These are phyloP conservation scores for Lichtheimia ramosa DNA, from an alignment of 371 early-diverging fungal species.

Conservation along the genomic window DNA sequence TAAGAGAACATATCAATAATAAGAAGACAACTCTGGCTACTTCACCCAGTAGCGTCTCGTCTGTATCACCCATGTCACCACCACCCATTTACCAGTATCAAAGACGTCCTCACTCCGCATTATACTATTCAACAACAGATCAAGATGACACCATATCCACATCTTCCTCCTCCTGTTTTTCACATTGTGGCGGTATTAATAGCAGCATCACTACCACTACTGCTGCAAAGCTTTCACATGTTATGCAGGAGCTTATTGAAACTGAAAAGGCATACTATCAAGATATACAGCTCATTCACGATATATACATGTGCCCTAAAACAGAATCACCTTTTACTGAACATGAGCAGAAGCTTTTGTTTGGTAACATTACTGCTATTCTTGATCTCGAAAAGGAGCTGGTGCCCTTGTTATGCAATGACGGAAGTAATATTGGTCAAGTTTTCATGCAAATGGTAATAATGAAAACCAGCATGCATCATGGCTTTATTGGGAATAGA, in stretches of 20 bases:
- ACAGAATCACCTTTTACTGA: not conserved
- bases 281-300: constrained; percentile 67
- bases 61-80: not conserved
- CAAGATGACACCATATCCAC: not conserved
- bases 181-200: too few relatives aligned
- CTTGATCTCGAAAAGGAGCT: constrained; percentile 54
- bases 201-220: not conserved
- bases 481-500: too few relatives aligned
- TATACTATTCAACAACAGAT: not conserved
- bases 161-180: too few relatives aligned
- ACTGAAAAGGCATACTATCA: constrained; percentile 66
- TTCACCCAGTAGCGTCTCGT: not conserved
- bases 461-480: too few relatives aligned
- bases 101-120: not conserved
- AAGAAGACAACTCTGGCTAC: not conserved
- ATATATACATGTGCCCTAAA: constrained; percentile 35
- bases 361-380: constrained; percentile 60
- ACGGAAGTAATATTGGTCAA: constrained; percentile 40
- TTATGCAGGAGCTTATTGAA: constrained; percentile 63
- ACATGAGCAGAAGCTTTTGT: constrained; percentile 48
- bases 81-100: too few relatives aligned
- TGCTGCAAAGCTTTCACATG: constrained; percentile 16
- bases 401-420: constrained; percentile 36
- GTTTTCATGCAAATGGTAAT: constrained; percentile 56
- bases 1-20: constrained; percentile 1